Evolutionary conservation across 164 flowering plant species (phyloP), one percentile per base, ranked within the genome.

Genomic region (Tetracentron sinense): DNA sequence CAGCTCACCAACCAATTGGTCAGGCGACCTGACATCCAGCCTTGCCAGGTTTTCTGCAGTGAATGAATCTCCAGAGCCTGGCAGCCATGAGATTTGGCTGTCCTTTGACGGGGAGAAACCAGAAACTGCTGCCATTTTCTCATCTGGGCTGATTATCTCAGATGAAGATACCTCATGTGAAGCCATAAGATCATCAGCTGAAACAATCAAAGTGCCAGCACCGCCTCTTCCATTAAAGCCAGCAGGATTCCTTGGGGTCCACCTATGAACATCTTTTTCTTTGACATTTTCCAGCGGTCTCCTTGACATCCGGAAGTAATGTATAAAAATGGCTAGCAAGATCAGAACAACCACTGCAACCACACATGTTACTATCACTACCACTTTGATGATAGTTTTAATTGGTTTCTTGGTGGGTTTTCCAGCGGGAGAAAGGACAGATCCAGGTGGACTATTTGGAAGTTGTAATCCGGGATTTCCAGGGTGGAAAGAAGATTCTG

Each of bases 11-110:
- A 80, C 92, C 70, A 91, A 73, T 25, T 85, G 69, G 73, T 94
- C 99, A 1, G 99, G 96, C 51, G 97, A 94, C 57, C 83, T 73
- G 5, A 84, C 95, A 71, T 94, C 97, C 52, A 90, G 62, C 65
- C 82, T 86, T 19, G 83, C 76, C 51, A 88, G 74, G 68, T 64
- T 77, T 64, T 86, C 97, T 55, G 85, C 79, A 19, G 93, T 46
- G 55, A 78, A 77, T 26, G 90, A 87, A 54, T 86, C 97, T 16
- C 95, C 93, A 12, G 97, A 89, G 48, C 78, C 96, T n/a, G 99
- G 96, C 22, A 96, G 89, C 89, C 87, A 89, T 23, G 96, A 85
- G 29, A 83, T 56, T 31, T 75, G 84, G 75, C 88, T 88, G 31
- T 38, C 73, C 75, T 87, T 91, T 47, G 92, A 75, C 17, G 96